Evolutionary conservation across 441 rosid species (phyloP).

Genomic region (Aquilaria agallochum): DNA sequence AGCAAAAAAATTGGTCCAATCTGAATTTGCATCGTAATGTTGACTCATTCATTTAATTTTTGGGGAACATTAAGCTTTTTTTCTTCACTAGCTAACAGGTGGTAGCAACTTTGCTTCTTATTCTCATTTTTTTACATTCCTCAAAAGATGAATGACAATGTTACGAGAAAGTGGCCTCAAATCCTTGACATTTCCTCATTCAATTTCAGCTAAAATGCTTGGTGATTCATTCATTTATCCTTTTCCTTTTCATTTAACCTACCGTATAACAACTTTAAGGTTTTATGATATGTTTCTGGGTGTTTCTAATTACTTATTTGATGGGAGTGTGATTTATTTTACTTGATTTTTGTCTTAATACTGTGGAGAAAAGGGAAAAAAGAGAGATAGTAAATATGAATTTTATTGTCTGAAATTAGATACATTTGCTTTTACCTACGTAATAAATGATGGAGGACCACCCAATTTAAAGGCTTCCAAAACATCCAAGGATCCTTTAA

Average conservation of each 20-base stretch:
- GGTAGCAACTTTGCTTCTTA: background rate
- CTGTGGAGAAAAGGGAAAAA: no score
- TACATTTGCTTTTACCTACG: no score
- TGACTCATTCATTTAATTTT: constrained; percentile 1
- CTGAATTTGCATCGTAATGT: no score
- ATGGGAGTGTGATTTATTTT: background rate
- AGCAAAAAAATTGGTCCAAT: no score
- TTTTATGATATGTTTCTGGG: constrained; percentile 1
- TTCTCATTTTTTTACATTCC: background rate
- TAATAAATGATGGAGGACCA: no score
- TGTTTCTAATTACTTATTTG: background rate
- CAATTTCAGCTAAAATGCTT: constrained; percentile 26
- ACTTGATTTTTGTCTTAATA: background rate
- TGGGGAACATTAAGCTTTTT: constrained; percentile 1
- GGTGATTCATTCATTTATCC: constrained; percentile 24
- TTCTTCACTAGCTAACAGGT: background rate
- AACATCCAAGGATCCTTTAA: no score
- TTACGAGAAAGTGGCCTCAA: constrained; percentile 28
- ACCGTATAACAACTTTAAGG: background rate
- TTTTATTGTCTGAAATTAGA: no score
- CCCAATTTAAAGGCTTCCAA: no score
- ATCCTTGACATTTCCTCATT: constrained; percentile 40
- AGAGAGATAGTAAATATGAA: no score
- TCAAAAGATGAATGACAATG: constrained; percentile 11
- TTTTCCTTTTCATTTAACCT: background rate